Percentiles rank a stretch among this genome's conserved stretches.
Evolutionary conservation across 2,329 filamentous ascomycete species (phyloP).

Genomic region (Akanthomyces lecanii): DNA sequence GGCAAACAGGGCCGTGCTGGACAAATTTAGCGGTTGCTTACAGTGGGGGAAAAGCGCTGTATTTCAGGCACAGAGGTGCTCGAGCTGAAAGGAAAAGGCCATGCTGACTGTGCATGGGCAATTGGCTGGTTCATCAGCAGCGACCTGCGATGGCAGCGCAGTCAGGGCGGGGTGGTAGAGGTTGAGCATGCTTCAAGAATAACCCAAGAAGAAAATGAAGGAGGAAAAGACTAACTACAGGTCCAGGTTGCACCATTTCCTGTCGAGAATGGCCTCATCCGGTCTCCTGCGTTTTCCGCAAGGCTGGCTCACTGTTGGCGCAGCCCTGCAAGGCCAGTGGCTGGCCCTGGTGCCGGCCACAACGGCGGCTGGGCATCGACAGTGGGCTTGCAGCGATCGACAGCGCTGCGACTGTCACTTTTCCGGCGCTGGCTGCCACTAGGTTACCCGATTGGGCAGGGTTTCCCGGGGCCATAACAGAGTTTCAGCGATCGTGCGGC

Average conservation of each 20-base stretch:
- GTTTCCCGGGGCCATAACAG: not conserved
- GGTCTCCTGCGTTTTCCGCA: not conserved
- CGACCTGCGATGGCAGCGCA: not conserved
- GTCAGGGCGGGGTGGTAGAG: not conserved
- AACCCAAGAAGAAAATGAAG: not conserved
- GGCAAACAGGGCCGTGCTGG: not conserved
- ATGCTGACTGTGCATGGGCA: not conserved
- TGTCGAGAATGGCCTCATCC: not conserved
- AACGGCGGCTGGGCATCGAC: not conserved
- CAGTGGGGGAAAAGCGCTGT: slow-evolving; percentile 4
- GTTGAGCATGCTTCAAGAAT: not conserved
- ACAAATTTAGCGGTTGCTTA: not conserved
- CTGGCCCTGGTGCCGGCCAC: not conserved
- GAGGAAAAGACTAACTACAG: not conserved
- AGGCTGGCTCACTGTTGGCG: not conserved
- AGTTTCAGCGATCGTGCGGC: not conserved
- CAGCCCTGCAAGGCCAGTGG: slow-evolving; percentile 5
- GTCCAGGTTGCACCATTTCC: not conserved
- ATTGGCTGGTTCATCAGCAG: not conserved
- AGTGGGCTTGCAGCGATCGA: not conserved
- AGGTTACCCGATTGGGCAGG: slow-evolving; percentile 3
- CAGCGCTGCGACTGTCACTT: not conserved
- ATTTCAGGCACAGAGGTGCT: not conserved
- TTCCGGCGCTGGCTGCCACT: not conserved
- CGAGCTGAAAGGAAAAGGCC: not conserved